Base-by-base conservation (phyloP, 495 filamentous ascomycete species). In the Pyrenula massariospora region DNA sequence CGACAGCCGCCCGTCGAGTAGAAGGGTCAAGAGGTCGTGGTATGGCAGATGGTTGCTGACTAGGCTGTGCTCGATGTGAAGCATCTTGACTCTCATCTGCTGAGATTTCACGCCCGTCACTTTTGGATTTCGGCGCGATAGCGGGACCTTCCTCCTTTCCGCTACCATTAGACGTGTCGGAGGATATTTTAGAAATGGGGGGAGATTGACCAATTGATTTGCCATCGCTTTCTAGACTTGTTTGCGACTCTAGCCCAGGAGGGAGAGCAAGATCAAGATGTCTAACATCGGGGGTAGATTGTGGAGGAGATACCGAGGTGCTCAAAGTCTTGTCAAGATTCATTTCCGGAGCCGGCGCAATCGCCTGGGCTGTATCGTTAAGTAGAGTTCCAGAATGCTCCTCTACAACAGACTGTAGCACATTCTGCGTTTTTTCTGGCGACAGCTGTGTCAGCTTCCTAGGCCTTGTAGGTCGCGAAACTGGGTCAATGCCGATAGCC, bases 201-300 rank as follows among this genome's bases (percentile, higher is more conserved):
- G 66, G 47, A 5, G 25, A 55, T 20, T 63, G 42, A 0, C 54
- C 52, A 49, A 62, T 60, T 12, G 51, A 8, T 3, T 55, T 59
- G 53, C 53, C 25, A 24, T 48, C 56, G 24, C 61, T 24, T 11
- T 57, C 49, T 22, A 53, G 22, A 47, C 54, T 54, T 10, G 56
- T 21, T 50, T 15, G 31, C 23, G 53, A 19, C 10, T 57, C 61
- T 15, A 59, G 54, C 3, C 53, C 48, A 3, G 19, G 22, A 56
- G 50, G 52, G 12, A 84, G 72, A n/a, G 85, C 86, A 47, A 91
- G 76, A 62, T 92, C 88, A 1, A 90, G 73, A 60, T 88, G 84
- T 22, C 81, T 78, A 22, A 88, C 77, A 60, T 82, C 79, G 24
- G 67, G 63, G 5, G 53, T 50, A 3, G n/a, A 12, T 42, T 49